These are phyloP conservation scores for Syzygium syzygioides DNA, from an alignment of 441 rosid species.

Conservation along the genomic window DNA sequence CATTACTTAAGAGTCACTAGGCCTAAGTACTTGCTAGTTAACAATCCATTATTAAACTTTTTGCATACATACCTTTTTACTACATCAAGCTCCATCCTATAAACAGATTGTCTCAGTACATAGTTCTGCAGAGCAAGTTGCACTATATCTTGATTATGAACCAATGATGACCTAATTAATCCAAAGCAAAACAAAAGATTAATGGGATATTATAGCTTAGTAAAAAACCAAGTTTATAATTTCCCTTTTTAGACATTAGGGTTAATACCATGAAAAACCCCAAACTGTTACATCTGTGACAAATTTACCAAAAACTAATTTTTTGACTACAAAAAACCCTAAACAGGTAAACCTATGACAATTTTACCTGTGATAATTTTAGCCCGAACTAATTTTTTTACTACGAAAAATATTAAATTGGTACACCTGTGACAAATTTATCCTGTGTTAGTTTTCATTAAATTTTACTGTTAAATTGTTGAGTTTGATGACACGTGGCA, in stretches of 20 bases:
- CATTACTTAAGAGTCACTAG: neutral
- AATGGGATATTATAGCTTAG: neutral
- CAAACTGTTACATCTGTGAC: too few relatives aligned
- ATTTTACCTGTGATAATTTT: too few relatives aligned
- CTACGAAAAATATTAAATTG: too few relatives aligned
- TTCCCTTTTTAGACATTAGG: neutral
- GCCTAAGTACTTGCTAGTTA: neutral
- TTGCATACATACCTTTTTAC: neutral
- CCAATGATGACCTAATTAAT: neutral
- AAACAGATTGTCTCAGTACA: neutral
- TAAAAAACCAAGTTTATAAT: neutral
- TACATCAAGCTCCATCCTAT: neutral
- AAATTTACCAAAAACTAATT: too few relatives aligned
- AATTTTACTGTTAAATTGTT: too few relatives aligned
- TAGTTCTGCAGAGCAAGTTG: neutral
- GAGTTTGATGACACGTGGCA: too few relatives aligned
- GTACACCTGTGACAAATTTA: too few relatives aligned
- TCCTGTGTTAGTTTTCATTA: too few relatives aligned
- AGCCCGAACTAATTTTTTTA: too few relatives aligned
- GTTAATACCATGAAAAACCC: too few relatives aligned
- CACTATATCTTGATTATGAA: neutral
- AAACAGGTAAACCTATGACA: too few relatives aligned
- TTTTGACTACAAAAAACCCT: too few relatives aligned
- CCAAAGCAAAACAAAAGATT: neutral
- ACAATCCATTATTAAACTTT: neutral